Conservation (phyloP, 2,329 filamentous ascomycete genomes). For the Fusarium sp. region DNA sequence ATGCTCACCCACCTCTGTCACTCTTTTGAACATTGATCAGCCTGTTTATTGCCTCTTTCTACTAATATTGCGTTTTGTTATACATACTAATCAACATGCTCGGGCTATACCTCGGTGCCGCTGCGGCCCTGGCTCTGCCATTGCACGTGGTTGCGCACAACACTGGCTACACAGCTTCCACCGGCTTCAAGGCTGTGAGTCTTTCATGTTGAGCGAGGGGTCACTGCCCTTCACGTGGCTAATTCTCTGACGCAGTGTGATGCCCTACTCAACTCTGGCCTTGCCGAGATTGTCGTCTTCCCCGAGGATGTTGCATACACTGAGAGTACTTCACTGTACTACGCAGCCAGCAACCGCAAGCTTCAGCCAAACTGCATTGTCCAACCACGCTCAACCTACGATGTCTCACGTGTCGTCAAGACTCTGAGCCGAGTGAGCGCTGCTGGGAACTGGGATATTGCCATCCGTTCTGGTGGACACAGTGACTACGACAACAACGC, state of each 20-base stretch:
- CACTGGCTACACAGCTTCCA: background rate
- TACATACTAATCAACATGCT: background rate
- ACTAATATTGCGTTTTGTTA: background rate
- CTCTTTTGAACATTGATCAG: background rate
- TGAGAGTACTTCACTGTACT: slow-evolving; percentile 2
- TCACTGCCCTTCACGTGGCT: background rate
- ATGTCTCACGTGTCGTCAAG: background rate
- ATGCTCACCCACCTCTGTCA: background rate
- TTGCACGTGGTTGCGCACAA: background rate
- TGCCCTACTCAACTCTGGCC: background rate
- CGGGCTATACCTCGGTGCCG: background rate
- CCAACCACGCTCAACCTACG: background rate
- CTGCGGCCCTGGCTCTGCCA: background rate
- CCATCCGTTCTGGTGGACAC: slow-evolving; percentile 1
- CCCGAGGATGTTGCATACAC: background rate
- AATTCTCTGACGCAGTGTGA: background rate
- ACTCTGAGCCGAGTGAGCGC: background rate
- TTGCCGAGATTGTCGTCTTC: background rate
- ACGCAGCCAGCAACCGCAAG: background rate
- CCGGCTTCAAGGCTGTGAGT: slow-evolving; percentile 2
- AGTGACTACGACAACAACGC: slow-evolving; percentile 6
- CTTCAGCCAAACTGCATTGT: background rate
- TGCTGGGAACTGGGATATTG: slow-evolving; percentile 4
- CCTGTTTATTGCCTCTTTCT: background rate
- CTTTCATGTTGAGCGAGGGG: background rate